phyloP scores from a whole-genome alignment of 1,139 yeast species.

The Kurtzmaniella quercitrusa region DNA sequence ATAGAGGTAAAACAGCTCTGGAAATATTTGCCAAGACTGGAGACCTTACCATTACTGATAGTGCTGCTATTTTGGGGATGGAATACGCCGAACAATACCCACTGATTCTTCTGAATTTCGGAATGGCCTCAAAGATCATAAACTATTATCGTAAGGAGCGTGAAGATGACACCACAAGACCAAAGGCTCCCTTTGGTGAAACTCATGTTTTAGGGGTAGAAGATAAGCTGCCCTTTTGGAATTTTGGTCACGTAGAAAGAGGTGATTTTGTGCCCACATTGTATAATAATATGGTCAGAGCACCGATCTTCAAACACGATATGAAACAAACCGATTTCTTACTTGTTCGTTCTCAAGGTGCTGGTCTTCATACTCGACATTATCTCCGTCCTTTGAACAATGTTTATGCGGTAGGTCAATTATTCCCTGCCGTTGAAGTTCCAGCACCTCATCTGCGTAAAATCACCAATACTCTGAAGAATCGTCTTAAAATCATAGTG shows the following conservation, averaged over 20 bases:
- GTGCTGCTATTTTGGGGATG: slow-evolving; percentile 69
- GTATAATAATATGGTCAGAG: slow-evolving; percentile 87
- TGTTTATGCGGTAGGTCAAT: slow-evolving; percentile 85
- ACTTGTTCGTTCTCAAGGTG: slow-evolving; percentile 76
- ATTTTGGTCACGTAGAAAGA: slow-evolving; percentile 93
- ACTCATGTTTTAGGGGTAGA: slow-evolving; percentile 93
- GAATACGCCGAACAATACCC: slow-evolving; percentile 95
- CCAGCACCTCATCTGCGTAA: slow-evolving; percentile 98
- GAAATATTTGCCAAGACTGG: slow-evolving; percentile 68
- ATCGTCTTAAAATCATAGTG: slow-evolving; percentile 89
- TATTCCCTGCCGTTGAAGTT: slow-evolving; percentile 88
- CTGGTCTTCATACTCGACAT: slow-evolving; percentile 53
- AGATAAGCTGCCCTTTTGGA: slow-evolving; percentile 97
- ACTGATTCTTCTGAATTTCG: slow-evolving; percentile 75
- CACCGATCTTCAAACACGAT: slow-evolving; percentile 91
- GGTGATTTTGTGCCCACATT: slow-evolving; percentile 93
- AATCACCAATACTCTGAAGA: slow-evolving; percentile 89
- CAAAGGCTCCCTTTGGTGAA: slow-evolving; percentile 88
- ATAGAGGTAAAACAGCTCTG: slow-evolving; percentile 74
- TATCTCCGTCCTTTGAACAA: slow-evolving; percentile 63
- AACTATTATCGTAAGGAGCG: slow-evolving; percentile 85
- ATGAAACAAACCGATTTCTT: slow-evolving; percentile 75
- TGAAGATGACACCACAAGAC: slow-evolving; percentile 81
- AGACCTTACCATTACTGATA: slow-evolving; percentile 82
- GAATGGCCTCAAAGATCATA: slow-evolving; percentile 93